Evolutionary conservation across 805 yeast genomes (phyloP), one percentile per base, ranked within the genome.

Genomic region (Maudiozyma saulgeensis): DNA sequence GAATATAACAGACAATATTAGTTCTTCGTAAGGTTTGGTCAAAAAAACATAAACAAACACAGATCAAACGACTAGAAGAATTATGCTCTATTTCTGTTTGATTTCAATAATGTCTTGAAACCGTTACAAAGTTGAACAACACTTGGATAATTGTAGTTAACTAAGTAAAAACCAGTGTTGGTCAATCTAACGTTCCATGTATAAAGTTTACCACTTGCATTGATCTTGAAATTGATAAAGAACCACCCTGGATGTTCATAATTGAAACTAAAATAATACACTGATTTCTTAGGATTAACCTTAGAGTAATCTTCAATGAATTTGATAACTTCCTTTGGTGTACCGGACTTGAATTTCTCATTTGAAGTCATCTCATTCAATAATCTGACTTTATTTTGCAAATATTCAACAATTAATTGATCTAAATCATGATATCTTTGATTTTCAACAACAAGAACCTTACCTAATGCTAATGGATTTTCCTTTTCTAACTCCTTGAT

Each of bases 171-270:
- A 2, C 98, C 98, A 51, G 82, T 83, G 26, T 93, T 89, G 48
- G 85, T 82, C n/a, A 87, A 87, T 67, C 81, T 84, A 40, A 93
- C 96, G 61, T 87, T 87, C 96, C 97, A 87, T 2, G 87, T 81
- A 59, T 81, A 79, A 37, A 89, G 75, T 45, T 79, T 79, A 12
- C 87, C 79, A 50, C 72, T 74, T 16, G 79, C 81, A 60, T 77
- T 86, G 39, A 89, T 81, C 69, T 91, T 91, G 75, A 91, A 91
- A 68, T 90, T 77, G 51, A 93, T 71, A 59, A 80, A 74, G 66
- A 93, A 89, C 81, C 91, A 87, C n/a, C 99, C 98, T 2, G 99
- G 96, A 41, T 83, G 80, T 59, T 82, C 84, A 66, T 86, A 87
- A 67, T 95, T 95, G 66, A 80, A 82, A 63, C 96, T 86, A 72